phyloP scores from a whole-genome alignment of 352 stramenopile species.

The Aphanomyces stellatus region DNA sequence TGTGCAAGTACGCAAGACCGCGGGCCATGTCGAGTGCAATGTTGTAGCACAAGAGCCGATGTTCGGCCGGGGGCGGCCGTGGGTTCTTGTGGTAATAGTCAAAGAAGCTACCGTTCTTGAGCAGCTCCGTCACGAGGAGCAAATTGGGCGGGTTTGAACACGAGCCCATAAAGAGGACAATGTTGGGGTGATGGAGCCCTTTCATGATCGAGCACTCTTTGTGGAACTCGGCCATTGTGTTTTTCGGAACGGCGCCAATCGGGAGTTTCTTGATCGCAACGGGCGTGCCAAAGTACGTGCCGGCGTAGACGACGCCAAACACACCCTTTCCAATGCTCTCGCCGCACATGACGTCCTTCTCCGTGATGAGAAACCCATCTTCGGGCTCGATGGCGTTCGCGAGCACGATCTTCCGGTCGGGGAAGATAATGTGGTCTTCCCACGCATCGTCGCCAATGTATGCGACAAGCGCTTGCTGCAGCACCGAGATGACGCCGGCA shows the following conservation, averaged over 20 bases:
- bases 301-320: slow-evolving; percentile 77
- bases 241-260: slow-evolving; percentile 68
- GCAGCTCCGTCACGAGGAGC: slow-evolving; percentile 92
- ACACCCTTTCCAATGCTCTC: slow-evolving; percentile 61
- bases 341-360: slow-evolving; percentile 69
- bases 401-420: slow-evolving; percentile 64
- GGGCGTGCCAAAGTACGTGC: slow-evolving; percentile 73
- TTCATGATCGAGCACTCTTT: slow-evolving; percentile 84
- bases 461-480: slow-evolving; percentile 58
- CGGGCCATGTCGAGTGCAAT: slow-evolving; percentile 86
- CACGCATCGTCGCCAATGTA: slow-evolving; percentile 68
- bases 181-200: slow-evolving; percentile 94
- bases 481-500: slow-evolving; percentile 63
- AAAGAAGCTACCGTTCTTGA: slow-evolving; percentile 76
- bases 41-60: slow-evolving; percentile 65
- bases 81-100: slow-evolving; percentile 83
- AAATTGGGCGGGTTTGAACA: slow-evolving; percentile 95
- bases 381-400: slow-evolving; percentile 35
- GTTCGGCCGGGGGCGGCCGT: slow-evolving; percentile 30
- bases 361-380: slow-evolving; percentile 65
- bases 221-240: slow-evolving; percentile 72
- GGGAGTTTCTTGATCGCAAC: slow-evolving; percentile 81
- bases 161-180: slow-evolving; percentile 97
- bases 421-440: slow-evolving; percentile 79
- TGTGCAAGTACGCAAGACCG: slow-evolving; percentile 96